These are phyloP conservation scores for Ogataea zsoltii DNA, from an alignment of 805 yeast species.

Conservation along the genomic window DNA sequence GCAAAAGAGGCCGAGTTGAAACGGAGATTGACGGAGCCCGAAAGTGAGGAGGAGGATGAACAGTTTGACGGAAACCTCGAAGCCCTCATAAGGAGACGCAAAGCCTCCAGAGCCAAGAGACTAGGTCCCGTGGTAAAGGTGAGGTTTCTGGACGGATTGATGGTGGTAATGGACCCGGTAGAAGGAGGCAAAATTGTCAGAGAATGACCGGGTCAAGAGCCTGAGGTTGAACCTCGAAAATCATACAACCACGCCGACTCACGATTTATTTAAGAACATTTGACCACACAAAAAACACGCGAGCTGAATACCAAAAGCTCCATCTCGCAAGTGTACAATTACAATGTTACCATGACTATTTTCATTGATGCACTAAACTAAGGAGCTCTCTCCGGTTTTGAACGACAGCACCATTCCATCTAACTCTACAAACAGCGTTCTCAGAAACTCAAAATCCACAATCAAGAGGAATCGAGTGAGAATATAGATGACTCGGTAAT, in stretches of 20 bases:
- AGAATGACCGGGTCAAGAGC: conserved; percentile 1
- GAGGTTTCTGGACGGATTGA: conserved; percentile 38
- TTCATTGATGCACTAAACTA: too few species aligned
- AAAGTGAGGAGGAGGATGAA: conserved; percentile 28
- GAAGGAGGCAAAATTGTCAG: conserved; percentile 24
- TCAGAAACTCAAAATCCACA: conserved; percentile 25
- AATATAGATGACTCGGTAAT: conserved; percentile 13
- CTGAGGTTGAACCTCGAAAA: too few species aligned
- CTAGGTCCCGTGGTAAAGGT: conserved; percentile 41
- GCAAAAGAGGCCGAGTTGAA: conserved; percentile 33
- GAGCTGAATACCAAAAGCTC: too few species aligned
- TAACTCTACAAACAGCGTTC: conserved; percentile 25
- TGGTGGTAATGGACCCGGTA: conserved; percentile 43
- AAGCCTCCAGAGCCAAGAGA: conserved; percentile 21
- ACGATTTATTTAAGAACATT: too few species aligned
- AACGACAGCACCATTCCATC: conserved; percentile 18
- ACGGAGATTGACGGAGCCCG: conserved; percentile 22
- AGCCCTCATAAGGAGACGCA: conserved; percentile 13
- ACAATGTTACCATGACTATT: too few species aligned
- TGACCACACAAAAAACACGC: too few species aligned
- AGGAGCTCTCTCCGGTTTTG: not conserved
- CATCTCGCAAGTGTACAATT: too few species aligned
- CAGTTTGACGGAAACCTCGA: conserved; percentile 21
- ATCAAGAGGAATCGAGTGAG: conserved; percentile 17
- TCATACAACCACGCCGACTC: too few species aligned